Conservation (phyloP, 2,329 filamentous ascomycete species). For the Stagonosporopsis tanaceti region DNA sequence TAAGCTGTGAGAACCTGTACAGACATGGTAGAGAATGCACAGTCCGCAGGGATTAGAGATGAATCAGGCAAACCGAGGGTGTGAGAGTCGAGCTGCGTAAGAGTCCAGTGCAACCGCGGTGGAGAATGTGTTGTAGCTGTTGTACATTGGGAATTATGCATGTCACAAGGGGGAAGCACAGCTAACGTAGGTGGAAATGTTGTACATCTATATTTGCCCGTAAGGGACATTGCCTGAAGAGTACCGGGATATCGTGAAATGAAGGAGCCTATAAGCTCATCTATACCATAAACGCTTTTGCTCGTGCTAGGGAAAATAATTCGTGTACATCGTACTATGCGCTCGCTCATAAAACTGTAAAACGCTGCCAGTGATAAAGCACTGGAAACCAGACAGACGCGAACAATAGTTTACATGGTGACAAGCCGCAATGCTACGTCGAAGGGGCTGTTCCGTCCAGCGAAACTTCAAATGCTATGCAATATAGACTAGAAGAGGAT, state of each 20-base stretch:
- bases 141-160: background rate
- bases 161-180: background rate
- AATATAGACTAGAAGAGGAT: background rate
- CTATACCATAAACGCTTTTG: conserved; percentile 15
- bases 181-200: background rate
- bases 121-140: background rate
- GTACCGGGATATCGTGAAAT: conserved; percentile 8
- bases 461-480: conserved; percentile 18
- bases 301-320: conserved; percentile 1
- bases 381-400: background rate
- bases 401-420: conserved; percentile 8
- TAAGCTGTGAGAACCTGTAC: background rate
- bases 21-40: background rate
- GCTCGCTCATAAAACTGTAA: conserved; percentile 9
- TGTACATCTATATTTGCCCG: conserved; percentile 9
- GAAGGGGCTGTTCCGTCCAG: conserved; percentile 14
- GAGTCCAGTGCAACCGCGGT: background rate
- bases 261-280: background rate
- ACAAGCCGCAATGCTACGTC: conserved; percentile 2
- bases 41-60: background rate
- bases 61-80: background rate
- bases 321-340: conserved; percentile 17
- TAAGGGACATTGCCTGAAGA: background rate
- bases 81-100: background rate
- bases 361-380: background rate